phyloP scores from a whole-genome alignment of 352 stramenopile species.

The Phytophthora syringae region DNA sequence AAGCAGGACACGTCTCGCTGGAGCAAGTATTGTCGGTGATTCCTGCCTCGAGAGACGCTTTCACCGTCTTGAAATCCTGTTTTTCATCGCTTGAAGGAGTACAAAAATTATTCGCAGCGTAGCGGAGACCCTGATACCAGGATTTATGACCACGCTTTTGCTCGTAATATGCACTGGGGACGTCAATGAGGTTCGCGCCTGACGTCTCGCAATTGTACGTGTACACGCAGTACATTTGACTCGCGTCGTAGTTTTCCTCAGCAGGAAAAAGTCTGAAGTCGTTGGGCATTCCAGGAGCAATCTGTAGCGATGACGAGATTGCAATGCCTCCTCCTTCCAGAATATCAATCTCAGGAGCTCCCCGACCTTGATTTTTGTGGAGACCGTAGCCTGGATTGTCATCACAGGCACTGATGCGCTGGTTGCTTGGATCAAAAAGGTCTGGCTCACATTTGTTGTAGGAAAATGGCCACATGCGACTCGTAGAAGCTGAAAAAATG shows the following conservation, averaged over 20 bases:
- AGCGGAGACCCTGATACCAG: constrained; percentile 55
- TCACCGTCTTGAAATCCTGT: constrained; percentile 36
- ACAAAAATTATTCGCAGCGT: constrained; percentile 61
- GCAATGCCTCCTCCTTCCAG: constrained; percentile 85
- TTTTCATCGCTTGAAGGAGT: constrained; percentile 11
- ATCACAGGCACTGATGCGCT: constrained; percentile 85
- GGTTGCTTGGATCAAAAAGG: constrained; percentile 44
- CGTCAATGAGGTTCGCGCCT: constrained; percentile 54
- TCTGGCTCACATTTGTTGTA: constrained; percentile 88
- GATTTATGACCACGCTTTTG: constrained; percentile 34
- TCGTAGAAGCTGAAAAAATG: too few species aligned
- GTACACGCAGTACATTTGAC: constrained; percentile 54
- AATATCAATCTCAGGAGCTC: constrained; percentile 95
- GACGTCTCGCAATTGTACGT: constrained; percentile 48
- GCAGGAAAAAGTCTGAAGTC: constrained; percentile 60
- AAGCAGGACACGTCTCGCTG: constrained; percentile 43
- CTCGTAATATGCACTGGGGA: constrained; percentile 48
- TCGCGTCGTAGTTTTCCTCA: constrained; percentile 21
- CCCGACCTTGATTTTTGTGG: constrained; percentile 79
- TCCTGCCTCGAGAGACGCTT: constrained; percentile 33
- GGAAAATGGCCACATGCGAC: constrained; percentile 95
- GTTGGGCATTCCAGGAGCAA: constrained; percentile 72
- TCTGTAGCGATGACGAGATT: constrained; percentile 92
- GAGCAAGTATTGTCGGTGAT: constrained; percentile 50
- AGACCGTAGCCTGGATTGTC: constrained; percentile 89